Evolutionary conservation across 202 grass and related monocot species (phyloP).

Genomic region (Musa balbisiana): DNA sequence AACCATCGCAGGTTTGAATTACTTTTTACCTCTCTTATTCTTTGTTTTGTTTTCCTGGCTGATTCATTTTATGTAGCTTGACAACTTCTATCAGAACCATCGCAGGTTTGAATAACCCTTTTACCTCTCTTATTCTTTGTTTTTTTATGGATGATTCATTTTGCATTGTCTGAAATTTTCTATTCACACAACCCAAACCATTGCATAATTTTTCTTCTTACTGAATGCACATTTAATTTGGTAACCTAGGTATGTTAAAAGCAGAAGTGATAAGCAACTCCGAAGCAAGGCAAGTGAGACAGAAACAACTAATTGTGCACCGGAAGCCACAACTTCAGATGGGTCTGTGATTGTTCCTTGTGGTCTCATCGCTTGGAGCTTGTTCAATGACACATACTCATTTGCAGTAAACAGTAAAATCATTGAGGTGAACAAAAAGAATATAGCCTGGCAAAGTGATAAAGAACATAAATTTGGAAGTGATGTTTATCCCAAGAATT

Average conservation of each 20-base stretch:
- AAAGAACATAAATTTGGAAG: conserved; percentile 62
- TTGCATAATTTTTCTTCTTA: background rate
- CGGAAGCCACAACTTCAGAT: conserved; percentile 41
- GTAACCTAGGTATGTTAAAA: conserved; percentile 69
- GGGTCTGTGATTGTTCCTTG: conserved; percentile 73
- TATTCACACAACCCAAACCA: background rate
- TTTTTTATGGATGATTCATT: background rate
- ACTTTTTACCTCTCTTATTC: background rate
- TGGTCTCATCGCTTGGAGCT: conserved; percentile 88
- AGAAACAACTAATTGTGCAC: conserved; percentile 47
- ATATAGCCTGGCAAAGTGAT: conserved; percentile 87
- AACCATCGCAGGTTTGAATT: conserved; percentile 64
- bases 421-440: conserved; percentile 71
- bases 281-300: conserved; percentile 31
- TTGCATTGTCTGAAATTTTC: background rate
- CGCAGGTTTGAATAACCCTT: conserved; percentile 33
- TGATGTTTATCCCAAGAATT: conserved; percentile 92
- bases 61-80: conserved; percentile 25
- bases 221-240: background rate
- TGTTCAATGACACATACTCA: conserved; percentile 81
- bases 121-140: background rate
- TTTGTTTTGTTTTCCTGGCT: background rate
- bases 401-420: conserved; percentile 40
- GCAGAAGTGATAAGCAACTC: conserved; percentile 81
- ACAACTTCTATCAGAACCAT: conserved; percentile 92